Conservation (phyloP, 1,284 basidiomycete genomes). For the Ceratobasidium sp. region DNA sequence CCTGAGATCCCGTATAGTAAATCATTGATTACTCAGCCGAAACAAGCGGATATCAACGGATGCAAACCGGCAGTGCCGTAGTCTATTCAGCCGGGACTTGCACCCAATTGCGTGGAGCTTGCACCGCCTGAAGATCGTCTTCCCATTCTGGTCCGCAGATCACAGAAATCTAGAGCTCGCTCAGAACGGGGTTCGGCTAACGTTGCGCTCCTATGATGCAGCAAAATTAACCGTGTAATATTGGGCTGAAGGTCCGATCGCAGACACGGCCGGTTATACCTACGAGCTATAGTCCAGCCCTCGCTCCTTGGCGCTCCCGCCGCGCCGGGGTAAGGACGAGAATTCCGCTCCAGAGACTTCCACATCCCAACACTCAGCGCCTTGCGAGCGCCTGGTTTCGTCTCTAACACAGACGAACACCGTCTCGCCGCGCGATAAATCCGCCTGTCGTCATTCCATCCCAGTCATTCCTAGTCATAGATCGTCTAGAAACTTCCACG, state of each 20-base stretch:
- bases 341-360: constrained; percentile 19
- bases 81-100: constrained; percentile 4
- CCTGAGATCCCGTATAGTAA: not conserved
- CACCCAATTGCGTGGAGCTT: too few species aligned
- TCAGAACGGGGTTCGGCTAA: too few species aligned
- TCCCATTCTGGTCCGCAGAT: not conserved
- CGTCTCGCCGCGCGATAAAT: constrained; percentile 21
- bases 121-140: constrained; percentile 19
- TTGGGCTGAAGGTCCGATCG: too few species aligned
- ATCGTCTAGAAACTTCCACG: not conserved
- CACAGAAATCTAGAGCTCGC: not conserved
- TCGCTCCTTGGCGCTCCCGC: not conserved
- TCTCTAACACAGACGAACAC: constrained; percentile 33
- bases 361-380: constrained; percentile 13
- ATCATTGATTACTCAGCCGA: not conserved
- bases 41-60: not conserved
- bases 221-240: too few species aligned
- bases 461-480: too few species aligned
- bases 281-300: too few species aligned
- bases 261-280: too few species aligned
- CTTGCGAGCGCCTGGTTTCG: constrained; percentile 27
- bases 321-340: constrained; percentile 21
- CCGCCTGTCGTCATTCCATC: not conserved
- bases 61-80: constrained; percentile 7
- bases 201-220: too few species aligned